These are phyloP conservation scores for Coriaria nepalensis DNA, from an alignment of 306 rosid species.

Conservation along the genomic window DNA sequence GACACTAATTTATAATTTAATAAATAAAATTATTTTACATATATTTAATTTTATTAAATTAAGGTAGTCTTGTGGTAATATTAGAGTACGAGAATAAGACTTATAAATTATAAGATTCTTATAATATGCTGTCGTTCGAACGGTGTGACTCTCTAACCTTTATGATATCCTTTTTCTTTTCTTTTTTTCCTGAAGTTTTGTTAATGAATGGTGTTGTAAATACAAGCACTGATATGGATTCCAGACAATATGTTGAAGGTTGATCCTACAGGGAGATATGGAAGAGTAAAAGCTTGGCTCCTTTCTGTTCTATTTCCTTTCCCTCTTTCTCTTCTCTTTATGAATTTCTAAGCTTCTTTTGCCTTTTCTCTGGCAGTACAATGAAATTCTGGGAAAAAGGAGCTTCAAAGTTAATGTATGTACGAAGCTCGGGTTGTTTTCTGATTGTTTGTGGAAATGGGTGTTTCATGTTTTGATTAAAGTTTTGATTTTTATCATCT, in stretches of 20 bases:
- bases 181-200: too few species aligned
- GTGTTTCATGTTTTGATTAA: neutral
- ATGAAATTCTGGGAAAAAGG: slow-evolving; percentile 97
- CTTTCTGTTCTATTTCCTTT: slow-evolving; percentile 4
- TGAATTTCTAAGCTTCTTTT: neutral
- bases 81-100: too few species aligned
- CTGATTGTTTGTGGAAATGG: neutral
- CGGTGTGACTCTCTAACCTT: too few species aligned
- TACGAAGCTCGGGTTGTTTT: slow-evolving; percentile 10
- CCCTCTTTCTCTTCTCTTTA: slow-evolving; percentile 9
- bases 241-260: slow-evolving; percentile 72
- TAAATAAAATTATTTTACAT: too few species aligned
- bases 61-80: too few species aligned
- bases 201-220: slow-evolving; percentile 52
- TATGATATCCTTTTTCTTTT: too few species aligned
- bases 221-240: slow-evolving; percentile 22
- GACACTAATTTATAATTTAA: too few species aligned
- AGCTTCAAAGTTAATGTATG: slow-evolving; percentile 91
- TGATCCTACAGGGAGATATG: slow-evolving; percentile 98
- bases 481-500: slow-evolving; percentile 6
- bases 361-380: slow-evolving; percentile 33
- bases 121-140: too few species aligned
- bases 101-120: too few species aligned
- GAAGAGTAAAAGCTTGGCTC: slow-evolving; percentile 54
- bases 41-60: too few species aligned